phyloP scores from a whole-genome alignment of 2,329 filamentous ascomycete genomes.

The Fusarium penzigii region DNA sequence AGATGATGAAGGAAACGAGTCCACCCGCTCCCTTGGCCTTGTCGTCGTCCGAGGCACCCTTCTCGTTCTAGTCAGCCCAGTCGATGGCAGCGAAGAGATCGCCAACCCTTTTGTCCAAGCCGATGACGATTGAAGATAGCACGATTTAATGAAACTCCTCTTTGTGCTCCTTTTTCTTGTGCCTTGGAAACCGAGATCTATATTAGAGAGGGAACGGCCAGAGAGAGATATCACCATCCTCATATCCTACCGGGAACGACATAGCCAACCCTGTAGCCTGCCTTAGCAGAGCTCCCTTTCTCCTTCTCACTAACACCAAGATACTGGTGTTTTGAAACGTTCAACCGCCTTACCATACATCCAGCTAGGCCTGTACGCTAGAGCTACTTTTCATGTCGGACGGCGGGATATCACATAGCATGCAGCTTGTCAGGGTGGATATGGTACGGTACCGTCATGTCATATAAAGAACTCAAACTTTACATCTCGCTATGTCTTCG shows the following conservation, averaged over 20 bases:
- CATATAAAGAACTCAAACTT: constrained; percentile 22
- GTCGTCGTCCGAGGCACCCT: constrained; percentile 91
- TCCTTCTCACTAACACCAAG: not conserved
- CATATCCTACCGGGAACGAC: not conserved
- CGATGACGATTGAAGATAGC: constrained; percentile 57
- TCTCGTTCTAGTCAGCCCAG: constrained; percentile 86
- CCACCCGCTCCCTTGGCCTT: constrained; percentile 76
- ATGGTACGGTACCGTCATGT: not conserved
- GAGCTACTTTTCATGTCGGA: not conserved
- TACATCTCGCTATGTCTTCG: constrained; percentile 19
- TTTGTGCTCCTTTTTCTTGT: constrained; percentile 4
- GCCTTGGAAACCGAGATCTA: constrained; percentile 4
- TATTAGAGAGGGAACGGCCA: not conserved
- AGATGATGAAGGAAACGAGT: constrained; percentile 94
- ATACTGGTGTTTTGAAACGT: not conserved
- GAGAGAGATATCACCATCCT: not conserved
- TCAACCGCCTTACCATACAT: not conserved
- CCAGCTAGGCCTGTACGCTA: not conserved
- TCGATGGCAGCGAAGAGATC: constrained; percentile 95
- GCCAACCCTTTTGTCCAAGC: constrained; percentile 85
- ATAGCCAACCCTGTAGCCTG: not conserved
- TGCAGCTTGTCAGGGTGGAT: not conserved
- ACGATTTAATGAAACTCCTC: not conserved
- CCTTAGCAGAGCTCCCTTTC: not conserved
- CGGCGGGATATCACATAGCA: not conserved